phyloP scores from a whole-genome alignment of 768 basidiomycete species.

The Rhizopogon vinicolor region DNA sequence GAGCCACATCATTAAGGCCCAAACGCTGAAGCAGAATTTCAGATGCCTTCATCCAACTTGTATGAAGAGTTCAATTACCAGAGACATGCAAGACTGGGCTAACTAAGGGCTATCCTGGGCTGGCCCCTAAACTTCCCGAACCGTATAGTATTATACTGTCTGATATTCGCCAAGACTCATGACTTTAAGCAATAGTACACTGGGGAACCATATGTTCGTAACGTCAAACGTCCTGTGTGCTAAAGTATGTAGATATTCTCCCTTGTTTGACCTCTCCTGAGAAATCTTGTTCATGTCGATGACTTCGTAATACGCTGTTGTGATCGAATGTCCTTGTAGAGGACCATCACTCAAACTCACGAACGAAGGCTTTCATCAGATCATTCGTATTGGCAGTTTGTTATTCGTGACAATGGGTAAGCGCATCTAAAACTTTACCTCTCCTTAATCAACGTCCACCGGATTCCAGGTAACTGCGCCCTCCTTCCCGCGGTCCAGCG shows the following conservation, averaged over 20 bases:
- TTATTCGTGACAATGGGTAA: neutral
- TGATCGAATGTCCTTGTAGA: no score
- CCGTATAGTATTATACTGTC: no score
- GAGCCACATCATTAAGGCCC: no score
- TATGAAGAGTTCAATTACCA: no score
- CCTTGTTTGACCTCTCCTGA: neutral
- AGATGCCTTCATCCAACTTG: no score
- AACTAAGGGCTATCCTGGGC: no score
- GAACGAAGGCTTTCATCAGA: neutral
- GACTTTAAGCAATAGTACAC: conserved; percentile 13
- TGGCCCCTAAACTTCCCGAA: no score
- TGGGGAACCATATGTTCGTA: neutral
- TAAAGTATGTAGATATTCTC: neutral
- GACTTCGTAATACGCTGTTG: no score
- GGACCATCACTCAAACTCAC: neutral
- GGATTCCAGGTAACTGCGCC: conserved; percentile 50
- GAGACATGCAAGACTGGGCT: no score
- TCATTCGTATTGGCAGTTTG: neutral
- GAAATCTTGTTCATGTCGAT: neutral
- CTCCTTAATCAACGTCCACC: conserved; percentile 20
- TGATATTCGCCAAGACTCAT: conserved; percentile 33
- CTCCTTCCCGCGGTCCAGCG: conserved; percentile 38
- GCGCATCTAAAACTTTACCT: neutral
- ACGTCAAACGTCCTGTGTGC: neutral
- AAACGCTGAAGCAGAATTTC: no score